These are phyloP conservation scores for Leucocoprinus sp. DNA, from an alignment of 768 basidiomycete genomes.

Conservation along the genomic window DNA sequence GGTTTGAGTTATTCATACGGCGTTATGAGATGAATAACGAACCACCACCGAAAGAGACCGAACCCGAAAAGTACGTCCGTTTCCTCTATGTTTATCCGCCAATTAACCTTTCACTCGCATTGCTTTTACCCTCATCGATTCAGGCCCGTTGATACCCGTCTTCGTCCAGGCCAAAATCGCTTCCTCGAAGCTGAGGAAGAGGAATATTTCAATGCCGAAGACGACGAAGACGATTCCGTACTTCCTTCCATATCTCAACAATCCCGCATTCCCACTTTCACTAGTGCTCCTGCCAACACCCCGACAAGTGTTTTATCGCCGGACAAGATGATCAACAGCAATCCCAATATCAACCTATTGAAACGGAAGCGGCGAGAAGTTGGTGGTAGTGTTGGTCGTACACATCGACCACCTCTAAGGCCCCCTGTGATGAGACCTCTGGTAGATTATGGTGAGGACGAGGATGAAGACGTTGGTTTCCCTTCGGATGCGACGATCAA, in stretches of 20 bases:
- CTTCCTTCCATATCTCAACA: conserved; percentile 32
- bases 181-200: conserved; percentile 75
- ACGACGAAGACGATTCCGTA: conserved; percentile 55
- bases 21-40: conserved; percentile 93
- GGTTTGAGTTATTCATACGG: conserved; percentile 66
- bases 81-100: neutral
- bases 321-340: conserved; percentile 1
- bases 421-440: conserved; percentile 51
- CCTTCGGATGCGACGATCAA: neutral
- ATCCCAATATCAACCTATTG: conserved; percentile 24
- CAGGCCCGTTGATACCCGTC: conserved; percentile 34
- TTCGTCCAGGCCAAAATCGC: conserved; percentile 34
- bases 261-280: conserved; percentile 14
- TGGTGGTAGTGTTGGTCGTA: conserved; percentile 22
- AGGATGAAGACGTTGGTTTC: conserved; percentile 37
- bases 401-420: conserved; percentile 41
- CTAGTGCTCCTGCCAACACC: neutral
- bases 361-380: conserved; percentile 54
- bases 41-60: conserved; percentile 48
- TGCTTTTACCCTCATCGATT: conserved; percentile 14
- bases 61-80: conserved; percentile 39
- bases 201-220: conserved; percentile 86
- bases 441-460: conserved; percentile 74
- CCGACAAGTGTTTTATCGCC: conserved; percentile 1
- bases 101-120: conserved; percentile 5